Conservation (phyloP, 2,329 filamentous ascomycete genomes). For the Exutisphaerella laricina region DNA sequence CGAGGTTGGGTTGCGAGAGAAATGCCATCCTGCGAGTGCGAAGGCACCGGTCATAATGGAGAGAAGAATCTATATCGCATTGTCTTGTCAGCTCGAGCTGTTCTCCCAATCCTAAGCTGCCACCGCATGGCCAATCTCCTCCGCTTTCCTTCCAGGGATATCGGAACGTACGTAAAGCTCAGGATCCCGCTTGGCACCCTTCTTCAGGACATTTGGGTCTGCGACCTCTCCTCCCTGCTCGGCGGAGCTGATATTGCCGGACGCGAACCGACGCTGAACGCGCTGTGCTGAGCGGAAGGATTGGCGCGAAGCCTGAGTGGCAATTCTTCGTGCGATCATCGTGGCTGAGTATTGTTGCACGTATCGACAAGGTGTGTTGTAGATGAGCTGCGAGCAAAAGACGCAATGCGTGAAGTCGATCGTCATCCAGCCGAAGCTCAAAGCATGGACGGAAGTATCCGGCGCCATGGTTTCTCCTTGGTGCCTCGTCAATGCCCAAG, state of each 20-base stretch:
- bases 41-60: constrained; percentile 87
- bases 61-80: constrained; percentile 65
- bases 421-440: no score
- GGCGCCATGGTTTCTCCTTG: no score
- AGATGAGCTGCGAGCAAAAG: no score
- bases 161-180: constrained; percentile 62
- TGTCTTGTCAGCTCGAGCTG: not conserved
- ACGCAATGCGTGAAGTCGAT: no score
- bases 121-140: constrained; percentile 9
- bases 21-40: constrained; percentile 83
- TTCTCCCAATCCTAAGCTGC: no score
- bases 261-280: constrained; percentile 34
- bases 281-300: constrained; percentile 29
- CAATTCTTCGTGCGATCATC: constrained; percentile 42
- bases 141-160: not conserved
- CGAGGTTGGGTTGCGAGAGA: constrained; percentile 78
- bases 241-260: constrained; percentile 36
- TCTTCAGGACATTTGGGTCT: constrained; percentile 47
- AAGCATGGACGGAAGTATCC: no score
- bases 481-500: constrained; percentile 5
- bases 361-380: no score
- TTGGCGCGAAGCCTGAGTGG: constrained; percentile 41
- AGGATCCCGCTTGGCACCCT: constrained; percentile 63
- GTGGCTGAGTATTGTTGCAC: constrained; percentile 44
- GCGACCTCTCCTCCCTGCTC: constrained; percentile 41